Base-by-base conservation (phyloP, 139 green algal genomes). In the Monoraphidium neglectum region DNA sequence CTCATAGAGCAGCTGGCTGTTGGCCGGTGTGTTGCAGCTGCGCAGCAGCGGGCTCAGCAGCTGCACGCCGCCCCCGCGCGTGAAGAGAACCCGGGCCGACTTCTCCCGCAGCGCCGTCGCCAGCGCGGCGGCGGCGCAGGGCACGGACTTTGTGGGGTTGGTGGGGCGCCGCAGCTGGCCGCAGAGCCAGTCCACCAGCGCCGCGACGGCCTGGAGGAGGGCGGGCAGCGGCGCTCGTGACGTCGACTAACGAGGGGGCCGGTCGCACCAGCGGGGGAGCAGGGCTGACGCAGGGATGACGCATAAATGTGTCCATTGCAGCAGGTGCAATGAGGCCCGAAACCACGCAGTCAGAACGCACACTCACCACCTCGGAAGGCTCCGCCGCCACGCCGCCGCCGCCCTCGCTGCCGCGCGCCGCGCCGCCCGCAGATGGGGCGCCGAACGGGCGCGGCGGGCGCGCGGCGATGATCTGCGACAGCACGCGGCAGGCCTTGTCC, bases 1-100 rank as follows among this genome's bases (percentile, higher is more conserved):
- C 85, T 99, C 95, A 81, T 99, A 99, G 64, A 96, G 86, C 72
- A 98, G 88, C 90, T 99, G 96, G 56, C 88, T 87, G 84, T 89
- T 90, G 49, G 77, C 78, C 16, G 86, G 82, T 59, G 71, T 82
- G 74, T 61, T 88, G 77, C 77, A 84, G 49, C 61, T 78, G 56
- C 73, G 72, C 69, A 97, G 75, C 53, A 96, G 85, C 0, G 92
- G 88, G 3, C 83, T 84, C 54, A 97, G 82, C 77, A 94, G 84
- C 60, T 68, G 62, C 57, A 90, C 83, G 61, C 82, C 93, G 24
- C 82, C 83, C 47, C 74, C 80, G 36, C 74, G 56, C 35, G 88
- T 71, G 68, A 97, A 94, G 56, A 97, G 77, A 6, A 77, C 63
- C 6, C 95, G 87, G 16, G 82, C 78, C 18, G 77, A 40, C 21